These are phyloP conservation scores for Thermothielavioides terrestris DNA, from an alignment of 495 filamentous ascomycete genomes.

Conservation along the genomic window DNA sequence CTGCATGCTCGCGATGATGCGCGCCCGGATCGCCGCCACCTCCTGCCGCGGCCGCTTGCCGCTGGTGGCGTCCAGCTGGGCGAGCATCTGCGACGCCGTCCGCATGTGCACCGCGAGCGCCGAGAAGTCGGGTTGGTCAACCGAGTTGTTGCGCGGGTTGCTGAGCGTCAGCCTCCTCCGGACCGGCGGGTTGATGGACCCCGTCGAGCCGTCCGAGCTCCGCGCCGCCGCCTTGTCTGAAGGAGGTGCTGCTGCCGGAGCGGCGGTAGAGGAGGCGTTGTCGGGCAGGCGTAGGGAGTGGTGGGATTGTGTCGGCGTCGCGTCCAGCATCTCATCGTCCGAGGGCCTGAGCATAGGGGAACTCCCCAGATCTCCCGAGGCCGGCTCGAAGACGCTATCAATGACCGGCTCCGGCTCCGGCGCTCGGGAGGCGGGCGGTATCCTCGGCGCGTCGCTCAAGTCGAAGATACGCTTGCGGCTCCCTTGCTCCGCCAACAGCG, in stretches of 20 bases:
- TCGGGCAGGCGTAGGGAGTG: slow-evolving; percentile 40
- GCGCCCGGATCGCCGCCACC: slow-evolving; percentile 64
- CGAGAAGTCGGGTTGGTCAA: slow-evolving; percentile 60
- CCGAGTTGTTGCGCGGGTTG: slow-evolving; percentile 31
- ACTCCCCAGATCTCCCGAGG: slow-evolving; percentile 60
- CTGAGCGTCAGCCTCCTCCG: slow-evolving; percentile 42
- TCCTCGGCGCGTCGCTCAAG: slow-evolving; percentile 37
- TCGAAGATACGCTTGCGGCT: slow-evolving; percentile 59
- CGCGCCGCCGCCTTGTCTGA: slow-evolving; percentile 49
- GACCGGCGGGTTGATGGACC: slow-evolving; percentile 50
- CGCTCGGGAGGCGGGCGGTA: slow-evolving; percentile 24
- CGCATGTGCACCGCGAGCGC: slow-evolving; percentile 73
- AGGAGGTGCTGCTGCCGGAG: slow-evolving; percentile 49
- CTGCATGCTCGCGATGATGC: slow-evolving; percentile 78
- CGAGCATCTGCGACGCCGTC: slow-evolving; percentile 69
- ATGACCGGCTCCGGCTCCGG: slow-evolving; percentile 32
- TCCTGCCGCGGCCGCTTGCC: slow-evolving; percentile 62
- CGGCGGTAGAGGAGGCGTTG: no score
- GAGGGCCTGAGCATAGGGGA: slow-evolving; percentile 52
- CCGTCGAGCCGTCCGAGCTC: slow-evolving; percentile 48
- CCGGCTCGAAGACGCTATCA: slow-evolving; percentile 72
- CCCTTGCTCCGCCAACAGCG: slow-evolving; percentile 53
- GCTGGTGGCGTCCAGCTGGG: slow-evolving; percentile 63
- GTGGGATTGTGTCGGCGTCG: slow-evolving; percentile 10
- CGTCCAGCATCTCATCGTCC: slow-evolving; percentile 30